Base-by-base conservation (phyloP, 306 rosid species). In the Hippophae rhamnoides region DNA sequence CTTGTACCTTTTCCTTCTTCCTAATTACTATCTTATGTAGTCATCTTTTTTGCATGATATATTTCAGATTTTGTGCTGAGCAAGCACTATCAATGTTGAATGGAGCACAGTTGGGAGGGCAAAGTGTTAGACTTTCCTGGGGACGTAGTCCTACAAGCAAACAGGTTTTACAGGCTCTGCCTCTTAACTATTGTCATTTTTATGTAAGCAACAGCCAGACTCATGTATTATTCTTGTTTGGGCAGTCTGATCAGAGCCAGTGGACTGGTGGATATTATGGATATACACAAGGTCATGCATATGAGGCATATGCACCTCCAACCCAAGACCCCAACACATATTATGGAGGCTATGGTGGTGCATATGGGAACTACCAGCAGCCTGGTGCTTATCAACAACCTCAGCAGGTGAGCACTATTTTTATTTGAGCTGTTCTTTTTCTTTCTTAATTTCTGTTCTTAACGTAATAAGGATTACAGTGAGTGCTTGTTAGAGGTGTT, bases 61-160 rank as follows among this genome's bases (percentile, higher is more conserved):
- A 12, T 9, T 67, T 58, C 64, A 84, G 89, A 63, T 48, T 77
- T 55, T 45, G 73, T 68, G 89, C 89, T 6, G 89, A 84, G 76
- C 86, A 84, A 67, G 89, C 89, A 10, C 23, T 84, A 40, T 73
- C 82, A 5, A 14, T 66, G 58, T 57, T 84, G 80, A 80, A 84
- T 73, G 89, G 89, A 56, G 65, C 76, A 3, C 78, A 60, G 42
- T 46, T 84, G 31, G 78, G 79, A 23, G 86, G 86, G 18, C 89
- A 80, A 69, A 80, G 74, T 71, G 69, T 84, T 44, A 60, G 89
- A 56, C 89, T 84, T 61, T 84, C 89, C 7, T 84, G 89, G 89
- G 89, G 89, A 9, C 86, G 86, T 43, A 80, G 89, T 65, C 86
- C 89, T 45, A 63, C 86, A 47, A 84, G 80, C 76, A 84, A 84